Evolutionary conservation across 2,329 filamentous ascomycete genomes (phyloP).

Genomic region (Arachnomyces sp.): DNA sequence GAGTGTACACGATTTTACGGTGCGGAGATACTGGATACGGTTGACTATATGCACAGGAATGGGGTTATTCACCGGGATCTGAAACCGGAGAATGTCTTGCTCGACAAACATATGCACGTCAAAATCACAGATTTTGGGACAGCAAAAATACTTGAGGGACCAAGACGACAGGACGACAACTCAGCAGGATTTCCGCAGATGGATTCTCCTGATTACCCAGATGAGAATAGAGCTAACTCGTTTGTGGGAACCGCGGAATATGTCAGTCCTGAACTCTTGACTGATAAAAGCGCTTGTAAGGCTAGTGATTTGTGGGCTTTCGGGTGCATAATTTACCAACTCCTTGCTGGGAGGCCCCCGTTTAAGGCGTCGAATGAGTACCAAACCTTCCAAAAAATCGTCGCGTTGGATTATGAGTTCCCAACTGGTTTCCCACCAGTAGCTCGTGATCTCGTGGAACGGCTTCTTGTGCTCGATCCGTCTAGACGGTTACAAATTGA

Average conservation of each 20-base stretch:
- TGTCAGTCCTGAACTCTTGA: constrained; percentile 93
- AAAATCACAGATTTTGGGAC: constrained; percentile 99
- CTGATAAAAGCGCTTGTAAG: constrained; percentile 94
- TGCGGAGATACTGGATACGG: constrained; percentile 90
- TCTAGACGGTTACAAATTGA: constrained; percentile 78
- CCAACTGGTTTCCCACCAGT: constrained; percentile 78
- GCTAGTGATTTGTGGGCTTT: constrained; percentile 97
- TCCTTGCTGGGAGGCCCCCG: constrained; percentile 88
- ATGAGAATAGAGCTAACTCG: constrained; percentile 73
- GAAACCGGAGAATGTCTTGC: constrained; percentile 92
- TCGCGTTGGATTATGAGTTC: constrained; percentile 88
- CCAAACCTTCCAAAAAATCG: constrained; percentile 96
- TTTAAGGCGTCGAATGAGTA: constrained; percentile 97
- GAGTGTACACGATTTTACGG: constrained; percentile 93
- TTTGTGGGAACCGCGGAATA: constrained; percentile 98
- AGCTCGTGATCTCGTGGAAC: constrained; percentile 82
- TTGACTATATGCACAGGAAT: constrained; percentile 95
- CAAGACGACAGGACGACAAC: constrained; percentile 38
- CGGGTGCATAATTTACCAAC: constrained; percentile 94
- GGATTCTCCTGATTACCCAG: constrained; percentile 48
- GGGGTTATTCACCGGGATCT: constrained; percentile 95
- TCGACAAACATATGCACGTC: constrained; percentile 93
- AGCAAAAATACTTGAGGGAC: constrained; percentile 73
- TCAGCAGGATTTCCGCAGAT: constrained; percentile 40
- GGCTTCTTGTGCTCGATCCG: constrained; percentile 83